Evolutionary conservation across 495 filamentous ascomycete genomes (phyloP), one percentile per base, ranked within the genome.

Genomic region (Cetradonia linearis): DNA sequence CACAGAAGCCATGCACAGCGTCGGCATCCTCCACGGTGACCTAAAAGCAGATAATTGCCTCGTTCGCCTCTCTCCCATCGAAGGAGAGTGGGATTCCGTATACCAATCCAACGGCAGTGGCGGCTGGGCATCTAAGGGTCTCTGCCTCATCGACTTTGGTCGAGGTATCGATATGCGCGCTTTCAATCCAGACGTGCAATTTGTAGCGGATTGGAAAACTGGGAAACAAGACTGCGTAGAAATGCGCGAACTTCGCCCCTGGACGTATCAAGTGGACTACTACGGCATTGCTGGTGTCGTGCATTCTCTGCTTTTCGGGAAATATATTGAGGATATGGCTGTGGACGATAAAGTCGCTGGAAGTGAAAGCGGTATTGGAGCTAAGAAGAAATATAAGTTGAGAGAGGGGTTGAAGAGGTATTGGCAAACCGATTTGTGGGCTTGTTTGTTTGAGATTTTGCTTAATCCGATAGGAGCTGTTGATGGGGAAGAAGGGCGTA

Each of bases 251-350:
- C 78, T 86, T 64, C 78, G 91, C 14, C 88, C 89, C 2, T 98
- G 93, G 93, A 97, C 91, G 1, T 95, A 88, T 71, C 93, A 98
- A 69, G 85, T 95, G 60, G 93, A 98, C 71, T 91, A 97, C 58
- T 88, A 92, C 71, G 93, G 93, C 33, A 76, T 95, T 0, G 93
- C 93, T 0, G 89, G 88, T 8, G 86, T 87, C 16, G 73, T 96
- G 16, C 91, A 97, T 68, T 82, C 80, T 36, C 76, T 98, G 67
- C 78, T 98, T 1, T 97, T 96, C 69, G 93, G 93, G 7, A 88
- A 88, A 67, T 96, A 96, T 73, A 89, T 98, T 62, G 89, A 97
- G 67, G 93, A 89, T 18, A 73, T 82, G 13, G 76, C 77, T 2
- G 78, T 78, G 5, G 78, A 79, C 40, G 56, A 63, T 27, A 60